Evolutionary conservation across 768 basidiomycete genomes (phyloP), one percentile per base, ranked within the genome.

Genomic region (Mycena filopes): DNA sequence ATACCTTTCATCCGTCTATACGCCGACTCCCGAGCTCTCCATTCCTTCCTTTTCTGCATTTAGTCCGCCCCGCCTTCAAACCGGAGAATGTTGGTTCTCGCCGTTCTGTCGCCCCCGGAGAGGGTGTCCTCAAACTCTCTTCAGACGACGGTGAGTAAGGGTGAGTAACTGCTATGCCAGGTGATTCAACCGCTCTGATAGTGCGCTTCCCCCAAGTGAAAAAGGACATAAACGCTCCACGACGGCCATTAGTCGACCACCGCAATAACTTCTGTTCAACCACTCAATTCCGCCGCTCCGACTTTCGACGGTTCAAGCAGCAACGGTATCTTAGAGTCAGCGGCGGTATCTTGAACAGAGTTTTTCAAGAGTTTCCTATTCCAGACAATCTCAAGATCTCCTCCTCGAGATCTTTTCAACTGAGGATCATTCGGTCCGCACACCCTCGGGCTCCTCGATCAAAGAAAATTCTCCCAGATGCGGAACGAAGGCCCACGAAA

Each of bases 391-490:
- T n/a, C n/a, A n/a, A n/a, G n/a, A n/a, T n/a, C n/a, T n/a, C n/a
- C n/a, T n/a, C n/a, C n/a, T n/a, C n/a, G n/a, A n/a, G n/a, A n/a
- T n/a, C n/a, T n/a, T 50, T 8, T 7, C 18, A 25, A 18, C 28
- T 51, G 55, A 64, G 63, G 55, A 57, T 9, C 49, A 56, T 41
- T 23, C 63, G 63, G 55, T 57, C 63, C 62, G 62, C 50, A 31
- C 20, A n/a, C 23, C 23, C n/a, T 33, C 31, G 11, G 36, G 11
- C 6, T 45, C 63, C 63, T 64, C 63, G 63, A 64, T 64, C 63
- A 56, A 63, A 51, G n/a, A n/a, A 49, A 18, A 10, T 29, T 9
- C 15, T 49, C 18, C 45, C 53, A 48, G n/a, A 50, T 49, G 4
- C 21, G 33, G 31, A 42, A 36, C 36, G 36, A 4, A 36, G 8